These are phyloP conservation scores for Bryoglossum gracile DNA, from an alignment of 495 filamentous ascomycete species.

Conservation along the genomic window DNA sequence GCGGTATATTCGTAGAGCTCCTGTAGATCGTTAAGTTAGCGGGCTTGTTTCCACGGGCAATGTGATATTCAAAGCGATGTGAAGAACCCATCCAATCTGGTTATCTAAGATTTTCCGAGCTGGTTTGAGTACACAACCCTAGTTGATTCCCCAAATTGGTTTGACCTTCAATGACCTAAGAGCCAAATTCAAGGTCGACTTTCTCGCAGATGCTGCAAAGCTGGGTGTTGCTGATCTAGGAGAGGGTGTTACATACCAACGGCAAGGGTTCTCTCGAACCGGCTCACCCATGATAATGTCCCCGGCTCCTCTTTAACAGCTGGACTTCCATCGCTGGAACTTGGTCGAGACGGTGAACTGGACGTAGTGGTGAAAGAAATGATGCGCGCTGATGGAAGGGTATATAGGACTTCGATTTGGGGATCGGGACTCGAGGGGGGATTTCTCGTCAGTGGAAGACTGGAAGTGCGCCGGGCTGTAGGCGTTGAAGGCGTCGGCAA, in stretches of 20 bases:
- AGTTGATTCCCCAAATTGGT: no score
- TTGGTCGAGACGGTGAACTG: constrained; percentile 26
- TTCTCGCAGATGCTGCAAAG: no score
- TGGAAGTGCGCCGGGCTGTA: constrained; percentile 45
- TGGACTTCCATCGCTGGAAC: constrained; percentile 23
- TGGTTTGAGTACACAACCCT: no score
- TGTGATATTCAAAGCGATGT: background rate
- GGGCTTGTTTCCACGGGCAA: no score
- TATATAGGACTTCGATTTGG: constrained; percentile 61
- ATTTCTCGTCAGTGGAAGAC: constrained; percentile 28
- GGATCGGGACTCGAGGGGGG: constrained; percentile 32
- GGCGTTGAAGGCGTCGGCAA: constrained; percentile 31
- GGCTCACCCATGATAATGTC: constrained; percentile 66
- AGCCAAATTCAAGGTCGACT: no score
- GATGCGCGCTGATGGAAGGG: constrained; percentile 57
- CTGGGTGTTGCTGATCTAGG: no score
- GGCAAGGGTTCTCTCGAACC: constrained; percentile 74
- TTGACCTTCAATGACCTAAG: no score
- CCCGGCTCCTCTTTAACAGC: constrained; percentile 35
- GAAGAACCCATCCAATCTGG: background rate
- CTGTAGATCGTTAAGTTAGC: constrained; percentile 32
- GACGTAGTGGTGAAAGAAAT: constrained; percentile 50
- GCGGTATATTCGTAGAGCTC: constrained; percentile 70
- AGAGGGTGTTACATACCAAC: constrained; percentile 44
- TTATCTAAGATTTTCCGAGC: no score